Evolutionary conservation across 208 protist genomes (phyloP), one percentile per base, ranked within the genome.

Genomic region (Leishmania lainsoni): DNA sequence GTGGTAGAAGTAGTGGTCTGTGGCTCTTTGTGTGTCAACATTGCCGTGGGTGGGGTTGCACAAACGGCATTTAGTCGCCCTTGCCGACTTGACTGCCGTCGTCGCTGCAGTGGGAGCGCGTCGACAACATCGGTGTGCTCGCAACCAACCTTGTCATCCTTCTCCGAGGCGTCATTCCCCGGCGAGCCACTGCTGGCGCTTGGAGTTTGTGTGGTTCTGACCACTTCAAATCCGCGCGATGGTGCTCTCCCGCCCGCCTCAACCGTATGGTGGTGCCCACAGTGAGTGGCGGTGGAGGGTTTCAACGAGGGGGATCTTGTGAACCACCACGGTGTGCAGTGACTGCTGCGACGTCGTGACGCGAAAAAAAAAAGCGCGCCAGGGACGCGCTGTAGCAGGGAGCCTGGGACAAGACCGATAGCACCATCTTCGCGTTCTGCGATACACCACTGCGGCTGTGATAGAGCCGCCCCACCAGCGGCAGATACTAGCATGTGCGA

Each of bases 401-500:
- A 74, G 14, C 75, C 74, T 0, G 89, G 89, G 45, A 87, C 84
- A 22, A 92, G 83, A 6, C 89, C 89, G 17, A 88, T 77, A 6
- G 65, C 66, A 14, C 86, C 89, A 42, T 89, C 80, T 51, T 87
- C 86, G 2, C 75, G 73, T 61, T 92, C 86, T 17, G 89, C 89
- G 9, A 92, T 83, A 63, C 89, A 92, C 89, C 89, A 92, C 71
- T 81, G 70, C 51, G 75, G 45, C 35, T 72, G 48, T 42, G n/a
- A 32, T 17, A 39, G 52, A 26, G 20, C 29, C 5, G 76, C 42
- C 0, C 26, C 52, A 56, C n/a, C 73, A 39, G 8, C 49, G 20
- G 26, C 12, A 45, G 29, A 39, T 59, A 12, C 16, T 8, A 56
- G 49, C 51, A 10, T 12, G 32, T 75, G 49, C 45, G 51, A 42